These are phyloP conservation scores for Omphalotus olearius DNA, from an alignment of 1,284 basidiomycete genomes.

Conservation along the genomic window DNA sequence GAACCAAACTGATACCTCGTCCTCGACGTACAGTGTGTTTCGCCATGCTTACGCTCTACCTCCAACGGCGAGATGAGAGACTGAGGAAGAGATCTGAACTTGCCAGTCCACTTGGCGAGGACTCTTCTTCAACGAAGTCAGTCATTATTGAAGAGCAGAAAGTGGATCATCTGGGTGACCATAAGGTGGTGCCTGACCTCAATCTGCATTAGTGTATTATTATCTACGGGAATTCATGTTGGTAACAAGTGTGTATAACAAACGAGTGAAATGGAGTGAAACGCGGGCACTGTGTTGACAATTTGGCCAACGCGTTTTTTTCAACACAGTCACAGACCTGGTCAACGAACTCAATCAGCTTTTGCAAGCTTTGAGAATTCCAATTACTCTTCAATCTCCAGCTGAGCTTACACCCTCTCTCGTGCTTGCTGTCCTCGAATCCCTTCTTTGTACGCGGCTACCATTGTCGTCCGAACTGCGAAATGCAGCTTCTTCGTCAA, in stretches of 20 bases:
- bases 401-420: slow-evolving; percentile 68
- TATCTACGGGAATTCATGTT: too few relatives aligned
- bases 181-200: too few relatives aligned
- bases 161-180: too few relatives aligned
- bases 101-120: too few relatives aligned
- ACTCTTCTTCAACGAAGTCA: too few relatives aligned
- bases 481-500: slow-evolving; percentile 30
- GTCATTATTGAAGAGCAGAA: too few relatives aligned
- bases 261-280: too few relatives aligned
- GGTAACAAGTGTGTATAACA: too few relatives aligned
- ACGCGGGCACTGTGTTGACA: too few relatives aligned
- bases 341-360: slow-evolving; percentile 26
- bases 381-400: slow-evolving; percentile 52
- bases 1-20: not conserved
- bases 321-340: not conserved
- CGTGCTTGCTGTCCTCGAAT: slow-evolving; percentile 62
- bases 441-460: slow-evolving; percentile 44
- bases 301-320: too few relatives aligned
- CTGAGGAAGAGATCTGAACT: too few relatives aligned
- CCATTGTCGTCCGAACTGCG: slow-evolving; percentile 40
- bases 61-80: slow-evolving; percentile 24
- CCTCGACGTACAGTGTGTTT: slow-evolving; percentile 24
- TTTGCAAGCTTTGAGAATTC: slow-evolving; percentile 45
- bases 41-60: slow-evolving; percentile 23
- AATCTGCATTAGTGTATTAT: too few relatives aligned